Conservation (phyloP, 306 rosid genomes). For the Lupinus albus region DNA sequence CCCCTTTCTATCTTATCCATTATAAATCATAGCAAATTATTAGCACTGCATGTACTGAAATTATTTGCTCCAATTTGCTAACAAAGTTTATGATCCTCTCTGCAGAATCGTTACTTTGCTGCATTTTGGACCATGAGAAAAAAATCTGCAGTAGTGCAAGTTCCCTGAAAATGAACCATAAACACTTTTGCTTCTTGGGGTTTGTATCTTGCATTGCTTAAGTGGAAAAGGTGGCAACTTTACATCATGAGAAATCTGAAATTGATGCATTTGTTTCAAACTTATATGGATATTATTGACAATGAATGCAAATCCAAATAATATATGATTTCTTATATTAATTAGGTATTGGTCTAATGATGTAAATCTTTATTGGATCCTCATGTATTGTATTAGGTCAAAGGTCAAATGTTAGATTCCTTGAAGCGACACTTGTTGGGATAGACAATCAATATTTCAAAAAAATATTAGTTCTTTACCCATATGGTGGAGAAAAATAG, state of each 20-base stretch:
- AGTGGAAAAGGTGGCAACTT: constrained; percentile 9
- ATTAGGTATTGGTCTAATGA: too few species aligned
- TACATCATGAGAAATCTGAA: constrained; percentile 12
- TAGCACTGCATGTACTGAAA: constrained; percentile 1
- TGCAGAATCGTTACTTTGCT: constrained; percentile 86
- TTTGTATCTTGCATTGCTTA: not conserved
- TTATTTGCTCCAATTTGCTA: constrained; percentile 28
- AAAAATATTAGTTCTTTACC: too few species aligned
- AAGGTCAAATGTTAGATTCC: too few species aligned
- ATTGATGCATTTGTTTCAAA: constrained; percentile 11
- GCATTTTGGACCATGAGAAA: constrained; percentile 95
- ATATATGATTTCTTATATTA: not conserved
- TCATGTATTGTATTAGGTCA: too few species aligned
- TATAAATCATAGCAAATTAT: not conserved
- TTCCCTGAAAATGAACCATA: constrained; percentile 18
- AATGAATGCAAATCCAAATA: constrained; percentile 2
- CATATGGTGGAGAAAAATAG: too few species aligned
- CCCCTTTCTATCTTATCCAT: too few species aligned
- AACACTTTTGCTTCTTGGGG: constrained; percentile 11
- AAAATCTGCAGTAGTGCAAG: constrained; percentile 41
- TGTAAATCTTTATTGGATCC: too few species aligned
- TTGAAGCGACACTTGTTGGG: too few species aligned
- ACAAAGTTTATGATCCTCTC: constrained; percentile 20
- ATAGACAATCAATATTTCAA: too few species aligned
- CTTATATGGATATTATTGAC: constrained; percentile 4